Evolutionary conservation across 2,329 filamentous ascomycete genomes (phyloP), one percentile per base, ranked within the genome.

Genomic region (Aureobasidium subglaciale): DNA sequence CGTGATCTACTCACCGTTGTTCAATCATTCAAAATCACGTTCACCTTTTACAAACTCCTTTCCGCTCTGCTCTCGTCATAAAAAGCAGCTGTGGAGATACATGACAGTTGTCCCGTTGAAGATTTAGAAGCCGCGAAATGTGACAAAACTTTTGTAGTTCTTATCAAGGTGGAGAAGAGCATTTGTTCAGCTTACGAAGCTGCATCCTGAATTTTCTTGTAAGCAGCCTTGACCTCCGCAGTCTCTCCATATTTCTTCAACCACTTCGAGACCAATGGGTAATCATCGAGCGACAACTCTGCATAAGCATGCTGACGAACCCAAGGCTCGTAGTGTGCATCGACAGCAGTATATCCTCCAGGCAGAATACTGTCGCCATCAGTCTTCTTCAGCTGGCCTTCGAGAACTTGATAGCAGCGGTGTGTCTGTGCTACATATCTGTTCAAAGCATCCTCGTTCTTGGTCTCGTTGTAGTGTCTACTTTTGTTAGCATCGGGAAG

Each of bases 261-360:
- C 73, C 72, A 75, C 60, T 68, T 70, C 41, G 61, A 59, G n/a
- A 75, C 63, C 15, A 60, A 62, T 1, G 71, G 70, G 55, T 75
- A 73, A 10, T 68, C 67, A 18, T 73, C 69, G 48, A 75, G 38
- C 13, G 65, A 67, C 56, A 75, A 59, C 7, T 68, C 68, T 2
- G 72, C 73, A 61, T 69, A 73, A 0, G 61, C 59, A 59, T 70
- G 63, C 56, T 70, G 63, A 10, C 67, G 62, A 3, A 75, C 65
- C 72, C 73, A 76, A 4, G 70, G 68, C 58, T 74, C 68, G 45
- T 71, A 73, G 58, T 75, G 72, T 35, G 70, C 63, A 58, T 75
- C 73, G 2, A 74, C 72, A 1, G 70, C 70, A 20, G 65, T 71
- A 29, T 70, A 57, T 0, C 66, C 64, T 3, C 68, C 65, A 2